Base-by-base conservation (phyloP, 2,329 filamentous ascomycete genomes). In the Fusarium nelsonii region DNA sequence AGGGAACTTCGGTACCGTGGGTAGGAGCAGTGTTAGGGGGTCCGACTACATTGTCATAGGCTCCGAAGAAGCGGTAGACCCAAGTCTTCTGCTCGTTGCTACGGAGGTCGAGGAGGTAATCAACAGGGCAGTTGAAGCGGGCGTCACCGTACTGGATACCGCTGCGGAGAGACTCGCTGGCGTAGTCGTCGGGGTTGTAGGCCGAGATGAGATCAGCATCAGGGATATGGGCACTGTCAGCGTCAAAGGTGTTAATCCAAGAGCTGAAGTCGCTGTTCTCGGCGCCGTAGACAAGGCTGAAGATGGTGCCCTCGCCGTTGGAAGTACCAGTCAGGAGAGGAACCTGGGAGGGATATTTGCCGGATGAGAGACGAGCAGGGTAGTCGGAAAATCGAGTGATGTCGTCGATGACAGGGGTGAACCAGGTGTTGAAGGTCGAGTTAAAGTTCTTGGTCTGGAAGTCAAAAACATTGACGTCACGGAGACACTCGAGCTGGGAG, bases 131-230 rank as follows among this genome's bases (percentile, higher is more conserved):
- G 69, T 82, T 79, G 75, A 84, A 84, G 12, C 81, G 81, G 6
- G 81, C 82, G 18, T 84, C 82, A 30, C 81, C 82, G 36, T 81
- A 80, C 71, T 83, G 81, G 0, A 74, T 72, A 16, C 82, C 82
- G 60, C 81, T 82, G 65, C 80, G 78, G 12, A 78, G 76, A 4
- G 81, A 78, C 18, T 79, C 79, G 44, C 72, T 77, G 18, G 73
- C 69, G 18, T 67, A 83, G 58, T 82, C 78, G 2, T 77, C 70
- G 4, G 72, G 63, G 20, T 53, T 50, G 43, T 73, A 73, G 6
- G 71, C 71, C 3, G 39, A 18, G 2, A 72, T 56, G 11, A 73
- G 61, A 18, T 48, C 41, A 16, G 41, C 30, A 2, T 70, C 67
- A 0, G 71, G 66, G 10, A 73, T 67, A 20, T 73, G 67, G 16